A percentile compares a stretch with the other conserved stretches of the same genome.
These are phyloP conservation scores for Coffea eugenioides DNA, from an alignment of 257 asterid species.

Conservation along the genomic window DNA sequence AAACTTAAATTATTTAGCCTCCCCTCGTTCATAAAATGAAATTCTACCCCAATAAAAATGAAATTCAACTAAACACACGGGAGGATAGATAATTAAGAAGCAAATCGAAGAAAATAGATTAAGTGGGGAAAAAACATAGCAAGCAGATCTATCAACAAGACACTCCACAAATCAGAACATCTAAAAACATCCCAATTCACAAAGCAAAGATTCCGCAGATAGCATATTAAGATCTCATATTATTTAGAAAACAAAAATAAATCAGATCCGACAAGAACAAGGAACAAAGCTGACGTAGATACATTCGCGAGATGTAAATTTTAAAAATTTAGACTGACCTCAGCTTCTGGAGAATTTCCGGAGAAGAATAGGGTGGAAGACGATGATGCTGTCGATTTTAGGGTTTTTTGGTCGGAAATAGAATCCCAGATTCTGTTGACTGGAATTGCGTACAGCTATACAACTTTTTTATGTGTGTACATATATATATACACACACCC, in stretches of 20 bases:
- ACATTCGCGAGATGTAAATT: background rate
- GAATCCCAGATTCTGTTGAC: no score
- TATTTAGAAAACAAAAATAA: background rate
- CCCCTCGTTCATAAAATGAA: background rate
- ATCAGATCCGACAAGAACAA: background rate
- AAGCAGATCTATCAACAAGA: background rate
- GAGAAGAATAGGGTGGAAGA: background rate
- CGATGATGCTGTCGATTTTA: background rate
- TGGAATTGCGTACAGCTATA: no score
- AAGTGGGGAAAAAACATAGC: background rate
- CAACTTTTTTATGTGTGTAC: no score
- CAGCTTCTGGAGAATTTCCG: background rate
- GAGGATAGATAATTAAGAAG: background rate
- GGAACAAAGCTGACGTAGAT: background rate
- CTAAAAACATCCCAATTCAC: background rate
- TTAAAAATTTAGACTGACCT: constrained; percentile 2
- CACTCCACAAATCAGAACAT: background rate
- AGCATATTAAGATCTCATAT: background rate
- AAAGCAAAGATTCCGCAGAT: background rate
- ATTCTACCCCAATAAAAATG: background rate
- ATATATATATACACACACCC: no score
- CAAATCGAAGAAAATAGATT: background rate
- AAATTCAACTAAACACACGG: no score
- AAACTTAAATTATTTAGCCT: no score
- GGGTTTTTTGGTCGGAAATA: background rate